Base-by-base conservation (phyloP, 441 rosid genomes). In the Jatropha multifida region DNA sequence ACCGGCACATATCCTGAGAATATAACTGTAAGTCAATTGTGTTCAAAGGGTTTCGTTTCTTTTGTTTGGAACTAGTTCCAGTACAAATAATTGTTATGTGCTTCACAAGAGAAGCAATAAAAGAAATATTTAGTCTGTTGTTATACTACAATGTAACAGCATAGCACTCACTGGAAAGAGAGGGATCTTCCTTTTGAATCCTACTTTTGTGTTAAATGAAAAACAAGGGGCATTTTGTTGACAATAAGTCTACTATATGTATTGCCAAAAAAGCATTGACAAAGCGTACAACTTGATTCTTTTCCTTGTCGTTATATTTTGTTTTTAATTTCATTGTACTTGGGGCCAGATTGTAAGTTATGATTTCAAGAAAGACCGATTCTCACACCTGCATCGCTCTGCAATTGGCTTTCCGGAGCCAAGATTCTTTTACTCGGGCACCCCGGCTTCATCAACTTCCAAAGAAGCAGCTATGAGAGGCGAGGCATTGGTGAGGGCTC, bases 301-400 rank as follows among this genome's bases (percentile, higher is more conserved):
- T 66, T 52, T 55, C 17, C 46, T 41, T 62, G 2, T 40, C 55
- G 11, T 44, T 17, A 26, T 70, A 23, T n/a, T 15, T 54, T 37
- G n/a, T 4, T 64, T 66, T 69, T 68, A 14, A 46, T 58, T 40
- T 60, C 59, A 26, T 59, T 72, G 27, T 27, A 3, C 15, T 48
- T 77, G 54, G 20, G 51, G 52, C 68, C 78, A 93, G 99, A 97
- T 92, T 76, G 97, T 96, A 59, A 90, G 99, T 70, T 96, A 93
- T 76, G 97, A 96, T 72, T 96, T 92, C 84, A 96, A 96, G 78
- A 89, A 86, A 81, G 93, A 88, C 70, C 92, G 99, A 68, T 96
- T 96, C 74, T 85, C 91, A 6, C 87, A 86, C 61, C 78, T 92
- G 79, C 98, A 93, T 80, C 92, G 99, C 11, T 75, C 90, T 46